Evolutionary conservation across 257 asterid species (phyloP), one percentile per base, ranked within the genome.

Genomic region (Solanum arcanum): DNA sequence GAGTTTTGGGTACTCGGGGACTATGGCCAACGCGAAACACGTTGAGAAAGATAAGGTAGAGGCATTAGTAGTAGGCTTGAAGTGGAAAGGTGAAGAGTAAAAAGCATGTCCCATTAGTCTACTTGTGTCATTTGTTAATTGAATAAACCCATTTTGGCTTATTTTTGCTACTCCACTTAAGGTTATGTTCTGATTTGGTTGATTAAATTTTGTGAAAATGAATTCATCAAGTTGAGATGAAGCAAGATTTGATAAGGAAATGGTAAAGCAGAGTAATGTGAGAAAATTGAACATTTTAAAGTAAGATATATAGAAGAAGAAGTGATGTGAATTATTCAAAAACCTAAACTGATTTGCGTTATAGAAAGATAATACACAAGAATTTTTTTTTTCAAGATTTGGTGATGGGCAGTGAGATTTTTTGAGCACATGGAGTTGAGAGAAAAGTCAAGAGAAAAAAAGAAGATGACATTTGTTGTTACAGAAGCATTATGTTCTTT

Each of bases 11-110:
- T 91, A 91, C 88, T 94, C 95, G 0, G 98, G 97, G 35, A 92
- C 92, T 10, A 94, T 92, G 68, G 92, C 85, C 82, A 94, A 89
- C 8, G 75, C 95, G 86, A 94, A 94, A 69, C 88, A 88, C n/a
- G 97, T 93, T 5, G 96, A 94, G 87, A 93, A 94, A 52, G 98
- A 94, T 37, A 85, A 90, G 66, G 86, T 92, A 41, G 91, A 2
- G 77, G 44, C 1, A 29, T 16, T 37, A 37, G 6, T 15, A 87
- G 86, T 15, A 86, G 86, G 90, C 72, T 93, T 93, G 94, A 94
- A 92, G 4, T 18, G 90, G 20, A 94, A 49, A 5, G 92, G 94
- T 0, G 89, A 84, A 2, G 94, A 89, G 59, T 90, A 91, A 37
- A 94, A 93, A 14, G 94, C 93, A 82, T 92, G 98, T 10, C 96